Evolutionary conservation across 805 yeast genomes (phyloP).

Genomic region (Ascoidea rubescens): DNA sequence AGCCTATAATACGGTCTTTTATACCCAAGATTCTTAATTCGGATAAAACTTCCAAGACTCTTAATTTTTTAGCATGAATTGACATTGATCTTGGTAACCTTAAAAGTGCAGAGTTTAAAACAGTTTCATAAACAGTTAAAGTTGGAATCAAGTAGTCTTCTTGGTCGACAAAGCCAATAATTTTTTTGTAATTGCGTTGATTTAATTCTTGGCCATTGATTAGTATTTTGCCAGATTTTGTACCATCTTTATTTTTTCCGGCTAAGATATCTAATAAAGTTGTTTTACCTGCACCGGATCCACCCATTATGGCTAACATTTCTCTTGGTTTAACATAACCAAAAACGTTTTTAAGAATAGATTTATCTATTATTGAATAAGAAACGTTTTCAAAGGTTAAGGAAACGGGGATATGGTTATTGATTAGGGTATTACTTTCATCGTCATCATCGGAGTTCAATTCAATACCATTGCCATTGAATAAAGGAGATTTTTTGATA

Average conservation of each 20-base stretch:
- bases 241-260: constrained; percentile 71
- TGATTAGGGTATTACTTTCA: constrained; percentile 32
- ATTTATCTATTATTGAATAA: constrained; percentile 39
- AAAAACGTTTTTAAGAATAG: constrained; percentile 46
- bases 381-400: constrained; percentile 63
- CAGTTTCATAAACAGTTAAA: constrained; percentile 90
- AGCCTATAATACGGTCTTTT: constrained; percentile 77
- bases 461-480: constrained; percentile 19
- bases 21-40: constrained; percentile 77
- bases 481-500: constrained; percentile 49
- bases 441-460: constrained; percentile 17
- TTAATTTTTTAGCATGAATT: constrained; percentile 51
- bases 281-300: constrained; percentile 97
- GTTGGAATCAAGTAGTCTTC: constrained; percentile 88
- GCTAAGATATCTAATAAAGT: constrained; percentile 87
- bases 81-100: constrained; percentile 77
- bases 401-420: constrained; percentile 49
- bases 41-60: constrained; percentile 73
- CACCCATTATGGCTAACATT: constrained; percentile 94
- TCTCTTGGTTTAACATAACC: constrained; percentile 82
- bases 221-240: constrained; percentile 47
- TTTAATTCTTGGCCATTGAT: constrained; percentile 53
- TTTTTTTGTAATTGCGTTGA: constrained; percentile 37
- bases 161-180: constrained; percentile 92
- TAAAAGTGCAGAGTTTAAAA: constrained; percentile 77